Percentiles rank a stretch among this genome's conserved stretches.
These are phyloP conservation scores for Pulveroboletus sp. DNA, from an alignment of 768 basidiomycete genomes.

Conservation along the genomic window DNA sequence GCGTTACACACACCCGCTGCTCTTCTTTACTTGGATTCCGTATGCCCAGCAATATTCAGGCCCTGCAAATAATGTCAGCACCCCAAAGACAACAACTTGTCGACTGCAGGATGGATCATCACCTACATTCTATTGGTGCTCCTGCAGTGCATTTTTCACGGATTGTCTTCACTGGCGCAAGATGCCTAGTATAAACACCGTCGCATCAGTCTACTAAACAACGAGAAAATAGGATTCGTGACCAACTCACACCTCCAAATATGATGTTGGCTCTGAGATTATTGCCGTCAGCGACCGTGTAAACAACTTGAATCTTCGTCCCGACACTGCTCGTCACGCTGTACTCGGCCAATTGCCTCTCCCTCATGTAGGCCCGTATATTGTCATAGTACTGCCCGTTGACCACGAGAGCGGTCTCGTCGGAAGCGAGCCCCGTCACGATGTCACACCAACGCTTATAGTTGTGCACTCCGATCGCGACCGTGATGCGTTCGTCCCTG, in stretches of 20 bases:
- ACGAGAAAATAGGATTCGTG: too few species aligned
- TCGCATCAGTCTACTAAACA: too few species aligned
- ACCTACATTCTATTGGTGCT: too few species aligned
- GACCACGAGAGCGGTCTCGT: slow-evolving; percentile 12
- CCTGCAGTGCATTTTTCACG: too few species aligned
- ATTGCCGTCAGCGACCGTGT: slow-evolving; percentile 6
- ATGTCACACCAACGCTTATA: slow-evolving; percentile 21
- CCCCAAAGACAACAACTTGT: too few species aligned
- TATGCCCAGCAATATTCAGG: too few species aligned
- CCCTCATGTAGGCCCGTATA: background rate
- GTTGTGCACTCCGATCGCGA: slow-evolving; percentile 39
- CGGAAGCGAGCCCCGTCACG: background rate
- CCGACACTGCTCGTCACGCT: slow-evolving; percentile 4
- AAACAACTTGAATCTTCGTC: background rate
- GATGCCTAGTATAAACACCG: too few species aligned
- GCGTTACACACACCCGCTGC: too few species aligned
- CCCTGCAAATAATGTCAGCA: too few species aligned
- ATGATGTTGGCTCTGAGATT: slow-evolving; percentile 6
- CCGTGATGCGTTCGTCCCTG: slow-evolving; percentile 30
- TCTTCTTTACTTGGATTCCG: too few species aligned
- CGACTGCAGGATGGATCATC: too few species aligned
- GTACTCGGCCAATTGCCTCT: slow-evolving; percentile 8
- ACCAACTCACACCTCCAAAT: slow-evolving; percentile 1
- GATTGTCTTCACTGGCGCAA: too few species aligned
- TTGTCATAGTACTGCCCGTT: slow-evolving; percentile 29